Percentiles rank a stretch among this genome's conserved stretches.
These are phyloP conservation scores for Aspergillus diversus DNA, from an alignment of 495 filamentous ascomycete species.

Conservation along the genomic window DNA sequence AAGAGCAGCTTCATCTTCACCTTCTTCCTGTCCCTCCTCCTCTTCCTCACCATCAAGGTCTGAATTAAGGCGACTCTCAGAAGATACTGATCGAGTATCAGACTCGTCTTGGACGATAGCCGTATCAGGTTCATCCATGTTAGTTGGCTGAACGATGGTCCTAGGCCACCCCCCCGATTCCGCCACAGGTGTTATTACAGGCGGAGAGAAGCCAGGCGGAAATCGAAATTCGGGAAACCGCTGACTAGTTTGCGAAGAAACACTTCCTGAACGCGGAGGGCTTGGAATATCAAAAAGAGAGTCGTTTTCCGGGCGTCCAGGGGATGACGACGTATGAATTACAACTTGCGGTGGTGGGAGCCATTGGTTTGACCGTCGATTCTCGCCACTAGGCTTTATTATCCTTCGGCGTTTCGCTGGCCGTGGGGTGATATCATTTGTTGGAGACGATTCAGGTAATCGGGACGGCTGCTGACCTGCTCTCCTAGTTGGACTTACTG, in stretches of 20 bases:
- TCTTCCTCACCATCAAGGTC: slow-evolving; percentile 18
- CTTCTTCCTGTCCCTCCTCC: slow-evolving; percentile 7
- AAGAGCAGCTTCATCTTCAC: slow-evolving; percentile 35
- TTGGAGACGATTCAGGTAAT: slow-evolving; percentile 8
- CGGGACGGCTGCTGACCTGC: not conserved
- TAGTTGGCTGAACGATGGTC: slow-evolving; percentile 10
- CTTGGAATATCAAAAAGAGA: slow-evolving; percentile 43
- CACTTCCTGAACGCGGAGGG: slow-evolving; percentile 44
- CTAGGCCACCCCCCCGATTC: slow-evolving; percentile 28
- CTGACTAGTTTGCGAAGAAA: slow-evolving; percentile 29
- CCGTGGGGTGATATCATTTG: slow-evolving; percentile 7
- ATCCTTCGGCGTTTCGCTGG: slow-evolving; percentile 40
- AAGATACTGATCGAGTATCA: slow-evolving; percentile 28
- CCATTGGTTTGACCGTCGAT: slow-evolving; percentile 14
- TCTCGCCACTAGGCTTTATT: slow-evolving; percentile 27
- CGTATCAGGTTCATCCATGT: slow-evolving; percentile 21
- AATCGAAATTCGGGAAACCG: slow-evolving; percentile 40
- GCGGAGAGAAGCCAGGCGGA: slow-evolving; percentile 43
- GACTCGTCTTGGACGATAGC: slow-evolving; percentile 24
- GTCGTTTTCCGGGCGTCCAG: slow-evolving; percentile 9
- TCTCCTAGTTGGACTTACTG: not conserved
- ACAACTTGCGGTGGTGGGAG: slow-evolving; percentile 30
- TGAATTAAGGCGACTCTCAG: slow-evolving; percentile 21
- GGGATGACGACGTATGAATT: slow-evolving; percentile 28
- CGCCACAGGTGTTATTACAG: slow-evolving; percentile 34